Conservation (phyloP, 2,329 filamentous ascomycete genomes). For the Tolypocladium album region DNA sequence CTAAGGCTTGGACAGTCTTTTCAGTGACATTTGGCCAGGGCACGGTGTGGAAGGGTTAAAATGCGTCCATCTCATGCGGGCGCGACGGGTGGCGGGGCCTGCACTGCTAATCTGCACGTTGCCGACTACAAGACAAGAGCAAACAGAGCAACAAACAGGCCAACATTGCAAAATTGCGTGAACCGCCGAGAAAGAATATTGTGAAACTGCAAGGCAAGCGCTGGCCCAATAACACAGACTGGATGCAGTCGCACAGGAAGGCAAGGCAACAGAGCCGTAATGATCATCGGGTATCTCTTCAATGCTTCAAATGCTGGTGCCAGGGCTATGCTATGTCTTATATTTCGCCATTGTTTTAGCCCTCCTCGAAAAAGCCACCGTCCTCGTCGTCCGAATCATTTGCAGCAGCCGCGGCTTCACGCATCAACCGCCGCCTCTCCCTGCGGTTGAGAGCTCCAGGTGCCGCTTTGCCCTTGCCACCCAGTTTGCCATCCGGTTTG, state of each 20-base stretch:
- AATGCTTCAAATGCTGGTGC: not conserved
- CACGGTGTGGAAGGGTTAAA: not conserved
- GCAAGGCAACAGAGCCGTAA: not conserved
- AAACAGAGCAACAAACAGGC: not conserved
- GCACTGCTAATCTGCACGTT: not conserved
- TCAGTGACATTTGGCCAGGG: not conserved
- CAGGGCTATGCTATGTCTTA: not conserved
- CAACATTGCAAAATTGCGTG: not conserved
- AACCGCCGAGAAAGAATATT: not conserved
- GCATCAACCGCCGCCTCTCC: conserved; percentile 23
- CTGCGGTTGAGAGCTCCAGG: conserved; percentile 22
- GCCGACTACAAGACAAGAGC: not conserved
- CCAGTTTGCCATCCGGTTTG: conserved; percentile 9
- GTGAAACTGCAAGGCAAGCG: not conserved
- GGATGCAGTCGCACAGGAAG: too few relatives aligned
- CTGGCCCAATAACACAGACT: not conserved
- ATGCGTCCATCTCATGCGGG: not conserved
- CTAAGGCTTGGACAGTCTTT: not conserved
- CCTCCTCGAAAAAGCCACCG: conserved; percentile 47
- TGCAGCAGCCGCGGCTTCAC: conserved; percentile 19
- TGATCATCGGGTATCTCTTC: not conserved
- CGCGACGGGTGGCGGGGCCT: not conserved
- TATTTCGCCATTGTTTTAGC: not conserved
- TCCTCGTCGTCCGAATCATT: conserved; percentile 33
- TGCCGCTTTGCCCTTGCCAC: conserved; percentile 8